Evolutionary conservation across 2,329 filamentous ascomycete genomes (phyloP), one percentile per base, ranked within the genome.

Genomic region (Penicillium sp.): DNA sequence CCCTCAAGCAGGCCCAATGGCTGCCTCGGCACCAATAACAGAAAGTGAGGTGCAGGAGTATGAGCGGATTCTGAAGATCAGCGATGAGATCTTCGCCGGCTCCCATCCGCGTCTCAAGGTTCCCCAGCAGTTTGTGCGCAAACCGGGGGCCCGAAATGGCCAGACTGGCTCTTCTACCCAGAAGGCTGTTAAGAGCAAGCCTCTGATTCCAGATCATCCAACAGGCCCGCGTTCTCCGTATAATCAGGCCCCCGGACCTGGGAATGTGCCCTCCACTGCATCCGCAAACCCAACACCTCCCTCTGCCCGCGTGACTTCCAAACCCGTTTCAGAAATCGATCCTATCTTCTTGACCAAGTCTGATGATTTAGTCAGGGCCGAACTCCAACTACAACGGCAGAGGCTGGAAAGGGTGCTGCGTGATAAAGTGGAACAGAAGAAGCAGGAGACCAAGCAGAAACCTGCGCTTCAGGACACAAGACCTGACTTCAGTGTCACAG

Each of bases 331-430:
- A 50, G 83, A 85, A 67, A 86, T 93, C 71, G 82, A 94, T 67
- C 87, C 89, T 40, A 82, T 94, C 51, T 77, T 94, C 58, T 77
- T 94, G 67, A 85, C 87, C 63, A 95, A 95, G 69, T 90, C 89
- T 57, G 86, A 89, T 64, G 82, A 87, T 64, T 75, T 94, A 57
- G 82, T 93, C 64, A 86, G 82, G 71, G 88, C 89, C 62, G 89
- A 95, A 70, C 74, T 88, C 51, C 81, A 86, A 64, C 70, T 91
- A 53, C 87, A 89, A 69, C 82, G 91, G 52, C 82, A 90, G 69
- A 81, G 86, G 54, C 74, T 96, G 60, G 93, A 97, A 69, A 82
- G 84, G 55, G 73, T 77, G 28, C 69, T 97, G 58, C 84, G 81
- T 67, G 86, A 94, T 43, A 86, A 95, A 67, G 71, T 86, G 57